These are phyloP conservation scores for Scleromitrula shiraiana DNA, from an alignment of 2,329 filamentous ascomycete genomes.

Conservation along the genomic window DNA sequence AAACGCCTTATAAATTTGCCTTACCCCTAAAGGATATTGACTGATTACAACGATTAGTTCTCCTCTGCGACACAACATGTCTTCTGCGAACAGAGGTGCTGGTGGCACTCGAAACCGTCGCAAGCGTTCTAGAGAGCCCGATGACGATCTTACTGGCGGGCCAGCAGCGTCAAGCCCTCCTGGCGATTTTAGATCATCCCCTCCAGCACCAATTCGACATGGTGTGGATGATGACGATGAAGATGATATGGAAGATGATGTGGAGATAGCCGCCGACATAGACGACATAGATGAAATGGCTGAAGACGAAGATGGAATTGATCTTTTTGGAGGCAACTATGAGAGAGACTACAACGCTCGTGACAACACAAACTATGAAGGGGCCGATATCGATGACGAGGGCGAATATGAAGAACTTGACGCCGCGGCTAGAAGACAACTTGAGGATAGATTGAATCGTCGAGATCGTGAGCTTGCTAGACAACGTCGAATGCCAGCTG, in stretches of 20 bases:
- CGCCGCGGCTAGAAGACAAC: conserved; percentile 54
- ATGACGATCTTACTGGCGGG: conserved; percentile 48
- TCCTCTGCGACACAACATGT: conserved; percentile 71
- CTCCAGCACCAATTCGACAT: conserved; percentile 53
- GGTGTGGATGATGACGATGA: conserved; percentile 54
- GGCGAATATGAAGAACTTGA: conserved; percentile 66
- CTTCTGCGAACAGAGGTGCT: conserved; percentile 72
- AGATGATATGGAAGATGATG: conserved; percentile 65
- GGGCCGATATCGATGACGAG: conserved; percentile 67
- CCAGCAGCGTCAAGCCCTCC: conserved; percentile 46
- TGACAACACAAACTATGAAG: conserved; percentile 63
- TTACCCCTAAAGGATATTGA: neutral
- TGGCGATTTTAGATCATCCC: conserved; percentile 52
- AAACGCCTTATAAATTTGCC: neutral
- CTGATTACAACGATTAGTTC: conserved; percentile 49
- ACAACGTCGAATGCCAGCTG: conserved; percentile 58
- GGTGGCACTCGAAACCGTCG: conserved; percentile 40
- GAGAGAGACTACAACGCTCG: conserved; percentile 62
- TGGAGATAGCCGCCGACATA: conserved; percentile 62
- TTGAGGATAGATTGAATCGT: conserved; percentile 66
- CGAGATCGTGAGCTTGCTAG: conserved; percentile 66
- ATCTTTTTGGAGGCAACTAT: conserved; percentile 67
- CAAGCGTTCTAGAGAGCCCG: conserved; percentile 58
- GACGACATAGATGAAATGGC: conserved; percentile 76
- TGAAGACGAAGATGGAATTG: conserved; percentile 73